A percentile compares a stretch with the other conserved stretches of the same genome.
Conservation (phyloP, 2,329 filamentous ascomycete genomes). For the Venturia aucupariae region DNA sequence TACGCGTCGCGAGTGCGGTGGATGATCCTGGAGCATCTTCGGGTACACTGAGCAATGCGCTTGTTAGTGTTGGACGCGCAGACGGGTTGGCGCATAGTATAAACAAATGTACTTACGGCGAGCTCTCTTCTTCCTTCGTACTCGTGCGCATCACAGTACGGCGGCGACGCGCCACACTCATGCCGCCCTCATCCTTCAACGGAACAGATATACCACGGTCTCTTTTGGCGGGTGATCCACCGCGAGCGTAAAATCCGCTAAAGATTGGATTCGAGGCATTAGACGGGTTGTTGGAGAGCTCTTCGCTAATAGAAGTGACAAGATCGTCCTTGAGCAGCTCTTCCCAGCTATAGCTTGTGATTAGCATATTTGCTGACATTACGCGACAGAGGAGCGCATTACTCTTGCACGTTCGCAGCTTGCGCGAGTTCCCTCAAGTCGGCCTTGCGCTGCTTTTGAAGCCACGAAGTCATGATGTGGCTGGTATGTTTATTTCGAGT, state of each 20-base stretch:
- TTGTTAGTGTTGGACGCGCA: background rate
- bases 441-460: constrained; percentile 72
- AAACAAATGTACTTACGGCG: constrained; percentile 11
- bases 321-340: constrained; percentile 70
- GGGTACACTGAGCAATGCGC: constrained; percentile 15
- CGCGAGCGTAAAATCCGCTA: constrained; percentile 66
- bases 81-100: constrained; percentile 8
- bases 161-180: constrained; percentile 13
- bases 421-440: constrained; percentile 69
- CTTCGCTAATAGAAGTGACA: constrained; percentile 63
- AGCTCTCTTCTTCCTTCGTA: constrained; percentile 19
- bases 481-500: background rate
- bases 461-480: constrained; percentile 58
- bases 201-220: constrained; percentile 31
- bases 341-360: constrained; percentile 47
- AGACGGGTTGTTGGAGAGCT: constrained; percentile 59
- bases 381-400: constrained; percentile 8
- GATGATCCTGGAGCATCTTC: constrained; percentile 13
- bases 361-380: constrained; percentile 17
- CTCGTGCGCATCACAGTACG: constrained; percentile 6
- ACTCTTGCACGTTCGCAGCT: constrained; percentile 48
- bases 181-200: constrained; percentile 17
- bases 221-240: constrained; percentile 46
- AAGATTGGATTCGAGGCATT: constrained; percentile 56
- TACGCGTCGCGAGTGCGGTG: constrained; percentile 20